Base-by-base conservation (phyloP, 768 basidiomycete species). In the Podaxis sp. region DNA sequence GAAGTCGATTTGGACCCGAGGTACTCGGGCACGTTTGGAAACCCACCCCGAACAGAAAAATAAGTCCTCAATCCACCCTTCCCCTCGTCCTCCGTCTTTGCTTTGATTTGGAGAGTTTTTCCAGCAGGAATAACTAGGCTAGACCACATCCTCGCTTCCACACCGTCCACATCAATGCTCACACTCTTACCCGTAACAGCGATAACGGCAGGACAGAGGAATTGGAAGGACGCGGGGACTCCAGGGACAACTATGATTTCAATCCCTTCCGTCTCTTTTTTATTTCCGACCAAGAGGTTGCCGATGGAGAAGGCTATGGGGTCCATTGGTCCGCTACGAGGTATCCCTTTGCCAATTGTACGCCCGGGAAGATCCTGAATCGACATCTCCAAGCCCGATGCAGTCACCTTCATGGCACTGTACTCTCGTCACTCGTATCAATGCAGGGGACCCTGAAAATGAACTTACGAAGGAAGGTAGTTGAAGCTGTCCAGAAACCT, bases 1-100 rank as follows among this genome's bases (percentile, higher is more conserved):
- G 82, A 85, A 21, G 87, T 86, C 4, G 85, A 83, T 71, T 88
- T 89, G 0, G 85, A 86, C 3, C 82, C 85, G 1, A 89, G 73
- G 66, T 86, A 89, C 4, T 59, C 4, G 36, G 84, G 81, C 1
- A 86, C 72, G 14, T 74, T 74, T 0, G 86, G 87, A 62, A 90
- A 81, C 0, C 87, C 88, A 2, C 86, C 87, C 37, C 75, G 73
- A 23, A 89, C 67, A 11, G 80, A 78, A 35, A 90, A 62, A 63
- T 89, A 89, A 2, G 71, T 71, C 50, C 87, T 76, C 59, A 84
- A 79, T 0, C 88, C 87, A 6, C 69, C 62, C 5, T 64, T 62
- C n/a, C 52, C 44, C 1, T 61, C 64, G 10, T 27, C 65, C 64
- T 28, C 67, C 6, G 50, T 13, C 37, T 64, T 66, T 1, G 69